Evolutionary conservation across 257 asterid species (phyloP).

Genomic region (Euphrasia confusa): DNA sequence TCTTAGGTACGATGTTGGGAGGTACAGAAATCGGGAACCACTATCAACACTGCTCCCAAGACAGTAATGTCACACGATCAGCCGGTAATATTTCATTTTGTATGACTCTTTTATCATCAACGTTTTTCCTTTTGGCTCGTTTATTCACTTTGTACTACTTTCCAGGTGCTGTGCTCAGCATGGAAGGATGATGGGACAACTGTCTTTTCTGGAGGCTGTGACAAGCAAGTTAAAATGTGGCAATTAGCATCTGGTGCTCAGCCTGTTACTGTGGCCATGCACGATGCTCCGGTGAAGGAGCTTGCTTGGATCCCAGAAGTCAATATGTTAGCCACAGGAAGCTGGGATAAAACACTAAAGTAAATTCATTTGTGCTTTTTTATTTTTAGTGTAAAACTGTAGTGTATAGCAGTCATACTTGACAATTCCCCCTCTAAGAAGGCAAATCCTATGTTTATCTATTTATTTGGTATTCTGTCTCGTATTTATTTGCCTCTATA

Average conservation of each 20-base stretch:
- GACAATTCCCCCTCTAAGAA: background rate
- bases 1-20: constrained; percentile 86
- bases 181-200: constrained; percentile 92
- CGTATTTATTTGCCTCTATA: background rate
- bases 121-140: background rate
- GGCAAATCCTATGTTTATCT: background rate
- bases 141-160: constrained; percentile 21
- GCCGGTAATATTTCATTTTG: constrained; percentile 42
- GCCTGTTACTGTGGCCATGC: constrained; percentile 75
- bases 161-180: constrained; percentile 68
- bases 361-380: constrained; percentile 22
- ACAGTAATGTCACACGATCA: constrained; percentile 67
- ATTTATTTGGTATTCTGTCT: background rate
- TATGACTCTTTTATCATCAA: background rate
- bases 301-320: constrained; percentile 84
- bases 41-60: constrained; percentile 53
- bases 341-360: constrained; percentile 85
- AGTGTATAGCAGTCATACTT: background rate
- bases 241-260: constrained; percentile 57
- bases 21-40: constrained; percentile 49
- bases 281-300: constrained; percentile 74
- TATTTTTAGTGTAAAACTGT: background rate
- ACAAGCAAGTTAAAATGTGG: constrained; percentile 91
- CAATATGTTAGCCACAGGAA: constrained; percentile 68
- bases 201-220: constrained; percentile 88